These are phyloP conservation scores for Phanerodontia chrysosporium DNA, from an alignment of 768 basidiomycete species.

Conservation along the genomic window DNA sequence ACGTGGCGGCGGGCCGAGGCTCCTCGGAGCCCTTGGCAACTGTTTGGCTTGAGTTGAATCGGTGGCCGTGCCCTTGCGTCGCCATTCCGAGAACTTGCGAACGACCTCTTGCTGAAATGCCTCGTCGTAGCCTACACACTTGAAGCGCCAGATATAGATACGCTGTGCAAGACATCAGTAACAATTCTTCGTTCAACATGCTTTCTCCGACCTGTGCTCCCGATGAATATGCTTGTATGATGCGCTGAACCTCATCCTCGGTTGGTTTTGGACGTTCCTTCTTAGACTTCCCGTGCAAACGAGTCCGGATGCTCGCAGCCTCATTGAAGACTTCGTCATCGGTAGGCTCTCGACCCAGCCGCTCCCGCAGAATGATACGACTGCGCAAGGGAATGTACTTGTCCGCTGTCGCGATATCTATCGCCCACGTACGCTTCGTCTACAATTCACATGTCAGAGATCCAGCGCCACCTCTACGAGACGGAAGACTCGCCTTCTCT, in stretches of 20 bases:
- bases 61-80: too few species aligned
- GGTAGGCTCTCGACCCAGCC: constrained; percentile 4
- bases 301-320: background rate
- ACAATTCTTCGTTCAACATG: too few species aligned
- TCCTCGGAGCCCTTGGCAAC: too few species aligned
- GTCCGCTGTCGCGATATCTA: background rate
- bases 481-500: background rate
- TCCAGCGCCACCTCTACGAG: too few species aligned
- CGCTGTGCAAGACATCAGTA: too few species aligned
- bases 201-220: constrained; percentile 5
- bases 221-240: background rate
- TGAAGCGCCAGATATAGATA: constrained; percentile 10
- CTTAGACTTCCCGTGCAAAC: background rate
- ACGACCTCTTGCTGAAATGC: constrained; percentile 11
- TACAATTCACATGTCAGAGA: background rate
- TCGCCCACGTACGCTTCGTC: constrained; percentile 6
- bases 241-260: background rate
- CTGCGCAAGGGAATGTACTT: constrained; percentile 1
- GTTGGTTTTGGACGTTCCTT: background rate
- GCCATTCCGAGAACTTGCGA: background rate
- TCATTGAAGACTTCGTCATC: constrained; percentile 4
- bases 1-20: too few species aligned
- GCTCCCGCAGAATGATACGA: background rate
- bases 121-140: constrained; percentile 10
- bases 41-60: too few species aligned